phyloP scores from a whole-genome alignment of 768 basidiomycete species.

The Pisolithus marmoratus region DNA sequence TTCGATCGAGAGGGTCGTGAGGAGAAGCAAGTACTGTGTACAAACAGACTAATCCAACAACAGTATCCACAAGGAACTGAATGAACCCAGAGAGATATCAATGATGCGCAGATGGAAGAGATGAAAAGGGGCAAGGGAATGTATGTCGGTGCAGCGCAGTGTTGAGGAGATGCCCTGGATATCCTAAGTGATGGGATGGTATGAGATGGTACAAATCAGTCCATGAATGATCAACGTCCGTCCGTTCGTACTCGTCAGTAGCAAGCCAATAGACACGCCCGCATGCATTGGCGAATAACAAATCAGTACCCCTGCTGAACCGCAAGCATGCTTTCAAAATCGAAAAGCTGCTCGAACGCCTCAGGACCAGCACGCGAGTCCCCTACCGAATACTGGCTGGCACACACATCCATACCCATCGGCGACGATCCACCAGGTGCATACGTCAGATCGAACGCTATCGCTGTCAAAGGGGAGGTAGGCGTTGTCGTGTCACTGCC shows the following conservation, averaged over 20 bases:
- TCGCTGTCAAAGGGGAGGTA: constrained; percentile 3
- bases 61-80: constrained; percentile 34
- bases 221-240: constrained; percentile 13
- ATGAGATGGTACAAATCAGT: constrained; percentile 25
- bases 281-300: constrained; percentile 29
- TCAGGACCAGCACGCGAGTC: constrained; percentile 26
- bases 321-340: constrained; percentile 31
- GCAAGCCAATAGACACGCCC: constrained; percentile 28
- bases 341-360: constrained; percentile 32
- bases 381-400: constrained; percentile 23
- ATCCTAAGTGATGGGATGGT: constrained; percentile 11
- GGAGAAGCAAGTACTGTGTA: constrained; percentile 12
- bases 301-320: constrained; percentile 28
- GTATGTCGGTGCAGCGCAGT: constrained; percentile 8
- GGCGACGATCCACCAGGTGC: constrained; percentile 13
- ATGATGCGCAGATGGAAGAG: neutral
- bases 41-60: constrained; percentile 34
- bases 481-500: constrained; percentile 20
- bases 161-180: constrained; percentile 18
- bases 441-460: constrained; percentile 17
- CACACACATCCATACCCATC: constrained; percentile 23
- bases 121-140: constrained; percentile 12
- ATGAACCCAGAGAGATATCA: constrained; percentile 17
- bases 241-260: neutral
- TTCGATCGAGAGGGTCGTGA: constrained; percentile 2